Evolutionary conservation across 2,329 filamentous ascomycete genomes (phyloP).

Genomic region (Fusarium nanum): DNA sequence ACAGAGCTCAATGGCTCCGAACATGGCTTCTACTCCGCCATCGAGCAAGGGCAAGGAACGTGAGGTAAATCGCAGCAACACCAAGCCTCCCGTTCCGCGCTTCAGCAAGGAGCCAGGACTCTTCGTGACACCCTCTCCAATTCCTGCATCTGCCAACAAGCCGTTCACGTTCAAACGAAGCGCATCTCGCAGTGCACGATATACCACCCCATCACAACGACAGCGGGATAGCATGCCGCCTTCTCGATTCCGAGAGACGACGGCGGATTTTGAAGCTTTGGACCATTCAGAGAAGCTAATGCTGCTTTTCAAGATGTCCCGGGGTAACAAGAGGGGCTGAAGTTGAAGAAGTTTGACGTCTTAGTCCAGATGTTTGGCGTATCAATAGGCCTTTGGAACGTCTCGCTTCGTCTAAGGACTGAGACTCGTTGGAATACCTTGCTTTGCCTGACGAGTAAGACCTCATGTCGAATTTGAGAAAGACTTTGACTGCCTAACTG

Average conservation of each 20-base stretch:
- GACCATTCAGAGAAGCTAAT: not conserved
- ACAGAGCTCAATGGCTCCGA: not conserved
- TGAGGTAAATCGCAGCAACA: fast-evolving
- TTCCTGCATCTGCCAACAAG: fast-evolving
- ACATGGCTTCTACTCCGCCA: not conserved
- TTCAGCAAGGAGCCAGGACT: not conserved
- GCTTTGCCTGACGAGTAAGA: not conserved
- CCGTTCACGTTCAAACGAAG: not conserved
- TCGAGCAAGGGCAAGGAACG: fast-evolving
- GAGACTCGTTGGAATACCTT: not conserved
- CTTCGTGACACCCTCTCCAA: not conserved
- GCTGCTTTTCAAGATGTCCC: not conserved
- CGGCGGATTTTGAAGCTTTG: constrained; percentile 3
- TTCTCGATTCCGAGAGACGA: not conserved
- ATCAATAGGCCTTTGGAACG: not conserved
- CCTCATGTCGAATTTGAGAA: not conserved
- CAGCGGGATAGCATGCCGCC: not conserved
- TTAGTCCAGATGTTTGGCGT: too few relatives aligned
- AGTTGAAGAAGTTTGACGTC: not conserved
- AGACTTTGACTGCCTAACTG: not conserved
- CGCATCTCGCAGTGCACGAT: not conserved
- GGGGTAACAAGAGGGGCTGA: not conserved
- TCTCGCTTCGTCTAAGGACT: not conserved
- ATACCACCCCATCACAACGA: fast-evolving
- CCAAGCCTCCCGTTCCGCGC: not conserved